phyloP scores from a whole-genome alignment of 2,329 filamentous ascomycete species.

The Pseudohalonectria lignicola region DNA sequence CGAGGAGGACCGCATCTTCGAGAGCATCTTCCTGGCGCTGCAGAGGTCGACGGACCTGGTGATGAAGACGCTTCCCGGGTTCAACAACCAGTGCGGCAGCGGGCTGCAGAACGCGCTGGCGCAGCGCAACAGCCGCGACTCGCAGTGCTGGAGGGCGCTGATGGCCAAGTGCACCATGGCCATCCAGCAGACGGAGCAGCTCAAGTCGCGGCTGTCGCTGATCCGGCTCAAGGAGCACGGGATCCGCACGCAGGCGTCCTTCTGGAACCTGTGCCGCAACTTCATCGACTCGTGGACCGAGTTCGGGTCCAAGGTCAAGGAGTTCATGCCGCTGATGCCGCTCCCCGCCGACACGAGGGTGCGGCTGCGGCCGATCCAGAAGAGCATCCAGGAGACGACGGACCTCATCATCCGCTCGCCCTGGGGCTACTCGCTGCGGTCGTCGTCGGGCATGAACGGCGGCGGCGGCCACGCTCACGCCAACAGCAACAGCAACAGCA shows the following conservation, averaged over 20 bases:
- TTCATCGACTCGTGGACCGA: conserved; percentile 63
- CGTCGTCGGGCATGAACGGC: conserved; percentile 13
- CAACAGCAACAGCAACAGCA: conserved; percentile 14
- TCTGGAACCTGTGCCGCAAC: conserved; percentile 63
- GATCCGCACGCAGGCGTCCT: conserved; percentile 50
- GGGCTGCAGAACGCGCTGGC: conserved; percentile 54
- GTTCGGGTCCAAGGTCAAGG: conserved; percentile 50
- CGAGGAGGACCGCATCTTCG: conserved; percentile 73
- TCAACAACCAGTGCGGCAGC: conserved; percentile 54
- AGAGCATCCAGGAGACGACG: conserved; percentile 69
- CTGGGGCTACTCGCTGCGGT: conserved; percentile 34
- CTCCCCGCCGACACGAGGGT: conserved; percentile 58
- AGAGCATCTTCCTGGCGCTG: conserved; percentile 69
- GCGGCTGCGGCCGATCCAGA: conserved; percentile 71
- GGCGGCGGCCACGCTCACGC: conserved; percentile 2
- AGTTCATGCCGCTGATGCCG: conserved; percentile 36
- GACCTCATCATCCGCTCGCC: conserved; percentile 55
- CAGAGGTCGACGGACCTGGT: conserved; percentile 64
- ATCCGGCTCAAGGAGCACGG: conserved; percentile 81
- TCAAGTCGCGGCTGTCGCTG: conserved; percentile 61
- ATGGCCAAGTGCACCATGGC: conserved; percentile 61
- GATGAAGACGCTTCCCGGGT: conserved; percentile 57
- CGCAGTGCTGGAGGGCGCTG: conserved; percentile 58
- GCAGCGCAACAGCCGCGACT: conserved; percentile 39
- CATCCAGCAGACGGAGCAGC: conserved; percentile 60